Base-by-base conservation (phyloP, 148 eudicot genomes). In the Vaccinium darrowii region DNA sequence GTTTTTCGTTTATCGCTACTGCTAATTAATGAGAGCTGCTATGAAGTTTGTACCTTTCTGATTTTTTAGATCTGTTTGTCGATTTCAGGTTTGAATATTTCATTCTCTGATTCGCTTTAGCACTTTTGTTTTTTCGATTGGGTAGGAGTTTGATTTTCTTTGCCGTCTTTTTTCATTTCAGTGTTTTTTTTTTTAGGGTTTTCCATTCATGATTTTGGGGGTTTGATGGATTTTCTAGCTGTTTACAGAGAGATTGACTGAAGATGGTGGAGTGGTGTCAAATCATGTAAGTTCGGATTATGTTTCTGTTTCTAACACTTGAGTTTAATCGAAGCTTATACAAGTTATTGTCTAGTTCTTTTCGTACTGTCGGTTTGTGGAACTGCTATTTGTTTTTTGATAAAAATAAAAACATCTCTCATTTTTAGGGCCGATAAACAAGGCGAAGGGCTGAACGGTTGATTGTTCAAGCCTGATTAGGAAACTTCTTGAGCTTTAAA, bases 41-140 rank as follows among this genome's bases (percentile, higher is more conserved):
- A 11, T 4, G 63, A 18, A 79, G 65, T 56, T 79, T n/a, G 62
- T 33, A 15, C 62, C 7, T 58, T n/a, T 21, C 71, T 80, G 82
- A 39, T 58, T 43, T 65, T 39, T 5, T 12, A 25, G 27, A 4
- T 39, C 1, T 15, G 50, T 1, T 49, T 19, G 52, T 60, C 62
- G 71, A 60, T 16, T 58, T 54, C 8, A 57, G 82, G 71, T 80
- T 80, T 43, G 71, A 43, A 7, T 56, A 18, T 80, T 36, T 78
- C 47, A 16, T 53, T 53, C 15, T 54, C 7, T 30, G 25, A 27
- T 54, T 54, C 10, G 81, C 1, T 15, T 15, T 78, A 19, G 50
- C 3, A 2, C 25, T 57, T 69, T 57, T 79, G 0, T 79, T 7
- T 30, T 33, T 57, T 79, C 9, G 27, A 27, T 78, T 78, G 1